Base-by-base conservation (phyloP, 2,329 filamentous ascomycete genomes). In the Daldinia sp. region DNA sequence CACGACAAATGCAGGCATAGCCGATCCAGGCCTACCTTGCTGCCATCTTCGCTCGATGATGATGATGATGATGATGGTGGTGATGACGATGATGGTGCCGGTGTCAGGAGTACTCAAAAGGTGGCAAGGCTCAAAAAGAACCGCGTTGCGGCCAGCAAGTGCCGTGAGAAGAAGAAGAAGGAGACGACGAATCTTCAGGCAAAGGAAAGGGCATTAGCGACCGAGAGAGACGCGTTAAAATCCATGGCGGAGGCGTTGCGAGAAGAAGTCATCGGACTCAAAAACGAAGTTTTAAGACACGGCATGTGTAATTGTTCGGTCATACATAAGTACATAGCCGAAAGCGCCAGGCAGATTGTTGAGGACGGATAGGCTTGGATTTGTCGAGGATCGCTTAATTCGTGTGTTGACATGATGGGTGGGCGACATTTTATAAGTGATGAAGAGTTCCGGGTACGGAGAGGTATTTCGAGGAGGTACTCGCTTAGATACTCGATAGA, bases 131-230 rank as follows among this genome's bases (percentile, higher is more conserved):
- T 43, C 21, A 15, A 60, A 29, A 58, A 65, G 30, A 64, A 55
- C 37, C 58, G 61, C 25, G 27, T 51, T 25, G 59, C 62, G 7
- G 65, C 56, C 4, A 63, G 30, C 19, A 61, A 53, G 15, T 53
- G 43, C 27, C 54, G 54, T 4, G 17, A 37, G 34, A 66, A 61
- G 43, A 61, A 47, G 17, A 58, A 43, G 19, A 51, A 15, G 10
- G 35, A 61, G 23, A 48, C 48, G 6, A 29, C 9, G n/a, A 48
- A 11, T 10, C 62, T 63, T 37, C 25, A 63, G 50, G 45, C 10
- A n/a, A 47, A 11, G 29, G 58, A 45, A 10, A 56, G n/a, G 21
- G 11, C 2, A 1, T 9, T 61, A 9, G 50, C 37, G 15, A 43
- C 19, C 6, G 10, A 51, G 23, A 29, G 51, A 49, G 21, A 56